A percentile compares a stretch with the other conserved stretches of the same genome.
These are phyloP conservation scores for Lanzia echinophila DNA, from an alignment of 2,329 filamentous ascomycete genomes.

Conservation along the genomic window DNA sequence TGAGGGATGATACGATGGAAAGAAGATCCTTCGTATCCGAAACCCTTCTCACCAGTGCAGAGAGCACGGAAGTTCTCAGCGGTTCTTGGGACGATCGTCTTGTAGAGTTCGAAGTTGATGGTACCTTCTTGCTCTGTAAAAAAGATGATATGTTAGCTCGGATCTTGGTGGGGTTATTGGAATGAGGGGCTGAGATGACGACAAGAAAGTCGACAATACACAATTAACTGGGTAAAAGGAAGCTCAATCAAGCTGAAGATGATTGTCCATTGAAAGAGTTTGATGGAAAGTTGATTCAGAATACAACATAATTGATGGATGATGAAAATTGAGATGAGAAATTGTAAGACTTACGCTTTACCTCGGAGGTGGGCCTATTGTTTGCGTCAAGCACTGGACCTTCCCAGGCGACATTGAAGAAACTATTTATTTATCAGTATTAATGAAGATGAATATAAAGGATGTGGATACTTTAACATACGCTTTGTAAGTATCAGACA, in stretches of 20 bases:
- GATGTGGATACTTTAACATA: constrained; percentile 39
- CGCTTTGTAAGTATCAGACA: constrained; percentile 53
- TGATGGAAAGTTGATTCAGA: neutral
- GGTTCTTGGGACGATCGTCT: constrained; percentile 80
- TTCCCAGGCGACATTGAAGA: constrained; percentile 68
- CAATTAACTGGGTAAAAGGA: neutral
- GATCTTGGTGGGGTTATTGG: constrained; percentile 8
- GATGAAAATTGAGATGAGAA: constrained; percentile 5
- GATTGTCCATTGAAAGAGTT: no score
- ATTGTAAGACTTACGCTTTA: constrained; percentile 49
- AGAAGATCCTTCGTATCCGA: constrained; percentile 73
- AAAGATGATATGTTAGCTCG: constrained; percentile 21
- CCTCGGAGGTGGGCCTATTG: constrained; percentile 44
- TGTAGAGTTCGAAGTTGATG: constrained; percentile 81
- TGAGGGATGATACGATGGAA: constrained; percentile 92
- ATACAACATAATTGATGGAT: neutral
- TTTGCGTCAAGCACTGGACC: constrained; percentile 62
- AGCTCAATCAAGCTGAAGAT: constrained; percentile 4
- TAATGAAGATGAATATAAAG: neutral
- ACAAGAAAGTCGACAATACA: constrained; percentile 14
- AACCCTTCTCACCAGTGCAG: constrained; percentile 77
- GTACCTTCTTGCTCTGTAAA: constrained; percentile 58
- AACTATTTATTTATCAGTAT: constrained; percentile 37
- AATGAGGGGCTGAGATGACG: constrained; percentile 14
- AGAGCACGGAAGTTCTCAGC: constrained; percentile 93